Base-by-base conservation (phyloP, 1,284 basidiomycete species). In the Moniliella sp. region DNA sequence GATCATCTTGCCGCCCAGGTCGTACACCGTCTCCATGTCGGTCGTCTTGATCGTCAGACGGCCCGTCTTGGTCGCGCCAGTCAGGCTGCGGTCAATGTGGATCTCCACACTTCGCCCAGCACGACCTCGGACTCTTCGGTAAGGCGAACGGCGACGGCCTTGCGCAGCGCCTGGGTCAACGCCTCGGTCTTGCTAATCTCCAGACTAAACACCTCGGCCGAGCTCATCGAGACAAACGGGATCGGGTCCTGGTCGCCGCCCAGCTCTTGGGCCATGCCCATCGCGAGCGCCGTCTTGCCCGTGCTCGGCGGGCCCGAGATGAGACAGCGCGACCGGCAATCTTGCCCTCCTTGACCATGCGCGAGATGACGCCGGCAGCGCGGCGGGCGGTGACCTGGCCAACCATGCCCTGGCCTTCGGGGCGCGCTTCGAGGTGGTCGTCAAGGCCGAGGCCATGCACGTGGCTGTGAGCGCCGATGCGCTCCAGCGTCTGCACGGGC, bases 1-100 rank as follows among this genome's bases (percentile, higher is more conserved):
- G 40, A 97, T 94, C 91, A 97, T 97, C 69, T 97, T 97, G 37
- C 77, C 84, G 5, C 91, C 91, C 12, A 97, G 71, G 63, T 97
- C 91, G 61, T 97, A 97, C 26, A 97, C 81, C 10, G 88, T 97
- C 66, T 97, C 88, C 88, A 97, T 97, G 62, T 97, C 88, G 3
- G 86, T 94, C 7, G 84, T 93, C 65, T 97, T 97, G 56, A 97
- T 78, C 0, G 88, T 94, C 38, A 97, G 64, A 60, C 93, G 88
- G 4, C 91, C 88, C 0, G 88, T 94, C 66, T 94, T 97, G 10
- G 86, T 93, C 0, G 86, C 83, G 18, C 91, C 91, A 28, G 88
- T 94, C 32, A 97, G 66, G 64, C 82, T 88, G 28, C 88, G 70
- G 67, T 97, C 86, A 48, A 97, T 88, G 62, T 93, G 84, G 48